Evolutionary conservation across 1,139 yeast species (phyloP), one percentile per base, ranked within the genome.

Genomic region (Pneumocystis wakefieldiae): DNA sequence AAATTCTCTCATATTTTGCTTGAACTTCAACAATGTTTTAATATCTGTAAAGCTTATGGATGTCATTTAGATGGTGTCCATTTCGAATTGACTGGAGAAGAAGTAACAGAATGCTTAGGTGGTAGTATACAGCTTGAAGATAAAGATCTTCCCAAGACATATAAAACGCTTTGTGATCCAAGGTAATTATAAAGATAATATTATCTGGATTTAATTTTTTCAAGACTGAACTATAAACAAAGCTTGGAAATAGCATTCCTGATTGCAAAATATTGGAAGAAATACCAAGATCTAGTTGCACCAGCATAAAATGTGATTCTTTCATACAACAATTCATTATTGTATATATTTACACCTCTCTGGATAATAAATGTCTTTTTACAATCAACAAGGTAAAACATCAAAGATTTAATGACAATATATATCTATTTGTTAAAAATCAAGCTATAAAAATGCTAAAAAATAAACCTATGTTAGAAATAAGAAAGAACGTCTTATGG

Each of bases 161-260:
- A 77, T 68, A 77, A 76, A 60, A 77, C 80, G 0, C 78, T 76
- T 10, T 77, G 80, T 66, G 80, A 77, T 65, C 80, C 80, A 6
- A 72, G 80, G 53, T 19, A 42, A 19, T 3, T 42, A 19, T 2
- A 5, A 8, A 32, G 35, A 32, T 32, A 42, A 17, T 8, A 7
- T 2, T 42, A 7, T 14, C 2, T 19, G 2, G 14, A 8, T 19
- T 42, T 3, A 15, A 19, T 19, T 42, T 17, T 19, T 42, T 19
- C 8, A 12, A 19, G 55, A 12, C 70, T 77, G 55, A 73, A 75
- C 62, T 68, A 75, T 59, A 70, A 73, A 35, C 80, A 77, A 68
- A 73, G 70, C 57, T 68, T 77, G 63, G 80, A 77, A 63, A 77
- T 75, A 7, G 79, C 80, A 2, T 77, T 76, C 67, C 67, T 77